phyloP scores from a whole-genome alignment of 2,329 filamentous ascomycete species.

The Kalmusia sp. region DNA sequence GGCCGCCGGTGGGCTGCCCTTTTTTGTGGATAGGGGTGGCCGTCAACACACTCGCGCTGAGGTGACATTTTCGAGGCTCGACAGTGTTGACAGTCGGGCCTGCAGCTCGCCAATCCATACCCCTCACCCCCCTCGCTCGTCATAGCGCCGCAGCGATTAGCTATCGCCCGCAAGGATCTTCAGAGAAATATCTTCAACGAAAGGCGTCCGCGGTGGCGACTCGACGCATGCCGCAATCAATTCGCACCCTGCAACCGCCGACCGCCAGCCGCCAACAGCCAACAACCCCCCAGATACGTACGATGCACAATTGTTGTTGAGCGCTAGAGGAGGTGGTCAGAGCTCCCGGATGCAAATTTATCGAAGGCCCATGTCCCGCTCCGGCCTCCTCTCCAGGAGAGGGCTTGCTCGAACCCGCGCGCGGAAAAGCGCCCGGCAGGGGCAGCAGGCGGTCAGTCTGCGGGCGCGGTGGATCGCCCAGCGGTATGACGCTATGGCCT shows the following conservation, averaged over 20 bases:
- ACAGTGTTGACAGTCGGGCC: no score
- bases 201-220: constrained; percentile 2
- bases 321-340: constrained; percentile 25
- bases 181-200: constrained; percentile 3
- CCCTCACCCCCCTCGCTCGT: constrained; percentile 11
- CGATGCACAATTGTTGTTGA: constrained; percentile 41
- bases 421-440: constrained; percentile 16
- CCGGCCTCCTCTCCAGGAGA: constrained; percentile 4
- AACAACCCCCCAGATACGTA: no score
- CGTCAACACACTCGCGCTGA: not conserved
- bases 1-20: not conserved
- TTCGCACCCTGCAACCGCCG: not conserved
- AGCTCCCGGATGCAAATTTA: constrained; percentile 29
- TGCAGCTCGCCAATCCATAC: constrained; percentile 20
- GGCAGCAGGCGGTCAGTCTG: constrained; percentile 24
- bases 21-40: not conserved
- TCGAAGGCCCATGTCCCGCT: constrained; percentile 13
- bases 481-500: constrained; percentile 17
- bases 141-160: constrained; percentile 1
- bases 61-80: constrained; percentile 7
- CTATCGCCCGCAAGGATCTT: constrained; percentile 9
- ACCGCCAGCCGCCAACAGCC: not conserved
- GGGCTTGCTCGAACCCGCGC: constrained; percentile 19
- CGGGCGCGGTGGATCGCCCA: constrained; percentile 18
- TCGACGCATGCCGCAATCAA: not conserved